Base-by-base conservation (phyloP, 179 eudicot species). In the Beta corolliflora region DNA sequence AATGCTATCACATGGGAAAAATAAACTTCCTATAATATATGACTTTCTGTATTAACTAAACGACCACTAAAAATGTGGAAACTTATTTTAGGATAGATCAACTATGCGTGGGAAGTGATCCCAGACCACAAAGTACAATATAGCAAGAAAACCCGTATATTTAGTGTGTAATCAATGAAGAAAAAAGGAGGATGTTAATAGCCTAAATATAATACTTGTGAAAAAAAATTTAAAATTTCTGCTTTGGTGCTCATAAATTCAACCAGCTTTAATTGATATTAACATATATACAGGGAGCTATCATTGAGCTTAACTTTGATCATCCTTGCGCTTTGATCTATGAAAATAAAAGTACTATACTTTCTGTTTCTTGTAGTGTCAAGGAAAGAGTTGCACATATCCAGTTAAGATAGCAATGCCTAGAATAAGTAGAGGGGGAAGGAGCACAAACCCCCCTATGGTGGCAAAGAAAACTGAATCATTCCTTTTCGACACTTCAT, bases 321-420 rank as follows among this genome's bases (percentile, higher is more conserved):
- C 12, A 8, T 9, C 65, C 65, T 60, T 60, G 25, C 5, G 65
- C 18, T 6, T 18, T n/a, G 65, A 3, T 7, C 23, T 60, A 2
- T 21, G n/a, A 10, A 44, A 50, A 50, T 68, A 45, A 9, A 36
- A 70, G 54, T 46, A 48, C 45, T 72, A 13, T 52, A 72, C 60
- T 72, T 23, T 21, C 2, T 3, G 44, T 52, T 52, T 52, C 60
- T 13, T 72, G 29, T 36, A 58, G 10, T 58, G 41, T 86, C 79
- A 95, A 58, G 98, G 98, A 83, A 93, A 92, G 75, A 95, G 94
- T 73, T 95, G 98, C 73, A 95, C 96, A 90, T 95, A 90, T 72
- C 98, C 99, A 46, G 94, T 91, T 77, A 87, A 75, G 66, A 94
- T 82, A 68, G 98, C 99, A 60, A 92, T 83, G 18, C 90, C 99